phyloP scores from a whole-genome alignment of 2,329 filamentous ascomycete genomes.

The Xylaria digitata region DNA sequence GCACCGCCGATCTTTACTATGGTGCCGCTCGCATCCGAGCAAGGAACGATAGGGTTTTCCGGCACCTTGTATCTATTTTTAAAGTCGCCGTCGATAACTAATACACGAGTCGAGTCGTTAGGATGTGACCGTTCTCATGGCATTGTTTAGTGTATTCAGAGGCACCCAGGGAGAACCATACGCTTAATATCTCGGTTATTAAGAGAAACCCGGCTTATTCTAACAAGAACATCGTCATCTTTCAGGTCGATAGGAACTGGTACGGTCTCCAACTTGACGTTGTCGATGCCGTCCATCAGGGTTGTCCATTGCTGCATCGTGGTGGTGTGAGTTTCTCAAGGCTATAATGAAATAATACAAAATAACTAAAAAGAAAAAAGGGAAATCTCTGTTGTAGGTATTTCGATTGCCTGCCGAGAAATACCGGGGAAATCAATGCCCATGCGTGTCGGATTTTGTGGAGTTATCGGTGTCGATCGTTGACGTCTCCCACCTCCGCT shows the following conservation, averaged over 20 bases:
- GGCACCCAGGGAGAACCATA: neutral
- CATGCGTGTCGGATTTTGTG: too few species aligned
- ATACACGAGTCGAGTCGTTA: neutral
- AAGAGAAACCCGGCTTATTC: slow-evolving; percentile 14
- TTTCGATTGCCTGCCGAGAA: neutral
- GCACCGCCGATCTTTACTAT: neutral
- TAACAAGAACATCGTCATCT: slow-evolving; percentile 21
- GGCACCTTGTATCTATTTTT: slow-evolving; percentile 2
- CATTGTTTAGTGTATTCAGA: neutral
- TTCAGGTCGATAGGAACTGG: slow-evolving; percentile 2
- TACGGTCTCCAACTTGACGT: slow-evolving; percentile 6
- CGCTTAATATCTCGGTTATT: slow-evolving; percentile 21
- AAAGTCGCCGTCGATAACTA: slow-evolving; percentile 22
- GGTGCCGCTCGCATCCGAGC: slow-evolving; percentile 21
- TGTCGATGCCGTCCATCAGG: slow-evolving; percentile 22
- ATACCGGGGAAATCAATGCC: too few species aligned
- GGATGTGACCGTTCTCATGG: neutral
- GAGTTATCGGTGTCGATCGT: too few species aligned
- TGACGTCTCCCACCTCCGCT: too few species aligned
- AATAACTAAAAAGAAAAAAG: neutral
- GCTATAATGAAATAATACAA: too few species aligned
- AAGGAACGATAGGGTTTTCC: slow-evolving; percentile 8
- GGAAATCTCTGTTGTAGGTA: neutral
- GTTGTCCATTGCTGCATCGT: slow-evolving; percentile 27
- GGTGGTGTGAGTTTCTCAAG: neutral